These are phyloP conservation scores for Pharnaceum exiguum DNA, from an alignment of 148 eudicot species.

Conservation along the genomic window DNA sequence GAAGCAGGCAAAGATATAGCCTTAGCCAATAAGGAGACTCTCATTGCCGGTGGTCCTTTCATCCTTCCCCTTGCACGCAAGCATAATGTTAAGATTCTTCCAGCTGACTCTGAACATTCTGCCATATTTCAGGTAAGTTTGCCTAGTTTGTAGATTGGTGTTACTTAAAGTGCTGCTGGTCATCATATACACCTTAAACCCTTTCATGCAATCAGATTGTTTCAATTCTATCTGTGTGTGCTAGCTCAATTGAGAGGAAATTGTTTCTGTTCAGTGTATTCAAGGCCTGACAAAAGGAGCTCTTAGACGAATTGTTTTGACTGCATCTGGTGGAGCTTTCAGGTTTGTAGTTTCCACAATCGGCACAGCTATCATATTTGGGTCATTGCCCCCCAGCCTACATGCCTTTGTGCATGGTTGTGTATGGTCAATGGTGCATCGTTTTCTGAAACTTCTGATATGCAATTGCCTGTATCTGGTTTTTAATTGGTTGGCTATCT, in stretches of 20 bases:
- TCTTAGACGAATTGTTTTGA: slow-evolving; percentile 85
- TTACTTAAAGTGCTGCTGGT: neutral
- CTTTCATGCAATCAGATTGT: neutral
- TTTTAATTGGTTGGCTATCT: too few relatives aligned
- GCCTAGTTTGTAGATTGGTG: neutral
- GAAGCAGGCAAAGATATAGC: slow-evolving; percentile 97
- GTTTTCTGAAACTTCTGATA: too few relatives aligned
- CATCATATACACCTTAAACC: neutral
- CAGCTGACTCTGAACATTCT: slow-evolving; percentile 99
- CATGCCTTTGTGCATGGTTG: too few relatives aligned
- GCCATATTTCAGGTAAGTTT: slow-evolving; percentile 88
- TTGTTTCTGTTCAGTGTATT: slow-evolving; percentile 65
- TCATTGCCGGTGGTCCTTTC: slow-evolving; percentile 99
- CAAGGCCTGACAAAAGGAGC: slow-evolving; percentile 99
- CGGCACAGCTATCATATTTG: too few relatives aligned
- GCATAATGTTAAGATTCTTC: slow-evolving; percentile 98
- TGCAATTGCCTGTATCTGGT: too few relatives aligned
- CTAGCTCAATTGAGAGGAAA: slow-evolving; percentile 14
- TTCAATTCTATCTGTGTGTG: slow-evolving; percentile 1
- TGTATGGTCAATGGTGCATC: too few relatives aligned
- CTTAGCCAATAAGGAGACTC: slow-evolving; percentile 95
- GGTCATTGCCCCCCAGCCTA: too few relatives aligned
- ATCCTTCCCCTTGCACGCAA: slow-evolving; percentile 96
- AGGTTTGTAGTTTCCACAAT: too few relatives aligned
- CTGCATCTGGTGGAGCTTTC: slow-evolving; percentile 98